A percentile compares a stretch with the other conserved stretches of the same genome.
These are phyloP conservation scores for Samsoniella hepiali DNA, from an alignment of 2,329 filamentous ascomycete genomes.

Conservation along the genomic window DNA sequence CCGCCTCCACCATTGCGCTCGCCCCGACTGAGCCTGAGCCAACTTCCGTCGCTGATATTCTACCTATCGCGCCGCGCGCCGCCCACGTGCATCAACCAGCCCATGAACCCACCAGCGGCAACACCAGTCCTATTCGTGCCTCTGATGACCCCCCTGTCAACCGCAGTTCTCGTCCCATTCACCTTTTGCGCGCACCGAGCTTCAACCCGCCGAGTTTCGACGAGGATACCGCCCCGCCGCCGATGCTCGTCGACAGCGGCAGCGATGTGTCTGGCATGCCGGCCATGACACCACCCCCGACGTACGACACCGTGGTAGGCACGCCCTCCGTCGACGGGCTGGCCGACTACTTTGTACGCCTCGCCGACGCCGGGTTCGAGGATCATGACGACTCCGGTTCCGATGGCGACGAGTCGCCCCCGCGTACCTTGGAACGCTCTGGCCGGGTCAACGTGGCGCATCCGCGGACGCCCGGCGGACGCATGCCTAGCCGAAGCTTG, in stretches of 20 bases:
- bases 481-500: conserved; percentile 54
- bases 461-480: conserved; percentile 52
- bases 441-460: conserved; percentile 58
- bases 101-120: conserved; percentile 31
- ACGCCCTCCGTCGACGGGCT: conserved; percentile 64
- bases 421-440: conserved; percentile 47
- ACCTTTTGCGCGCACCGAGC: conserved; percentile 76
- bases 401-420: conserved; percentile 42
- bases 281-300: conserved; percentile 75
- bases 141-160: conserved; percentile 22
- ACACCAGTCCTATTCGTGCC: conserved; percentile 20
- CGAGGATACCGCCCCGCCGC: conserved; percentile 55
- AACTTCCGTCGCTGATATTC: conserved; percentile 29
- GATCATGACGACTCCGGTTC: conserved; percentile 40
- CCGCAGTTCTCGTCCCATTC: conserved; percentile 65
- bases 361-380: conserved; percentile 65
- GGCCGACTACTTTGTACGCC: conserved; percentile 81
- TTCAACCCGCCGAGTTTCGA: conserved; percentile 88
- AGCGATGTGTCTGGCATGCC: conserved; percentile 23
- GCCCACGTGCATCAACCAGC: conserved; percentile 45
- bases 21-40: conserved; percentile 34
- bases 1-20: conserved; percentile 55
- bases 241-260: conserved; percentile 28
- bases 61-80: conserved; percentile 52
- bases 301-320: conserved; percentile 77